Evolutionary conservation across 352 stramenopile species (phyloP).

Genomic region (Pythium brassicae): DNA sequence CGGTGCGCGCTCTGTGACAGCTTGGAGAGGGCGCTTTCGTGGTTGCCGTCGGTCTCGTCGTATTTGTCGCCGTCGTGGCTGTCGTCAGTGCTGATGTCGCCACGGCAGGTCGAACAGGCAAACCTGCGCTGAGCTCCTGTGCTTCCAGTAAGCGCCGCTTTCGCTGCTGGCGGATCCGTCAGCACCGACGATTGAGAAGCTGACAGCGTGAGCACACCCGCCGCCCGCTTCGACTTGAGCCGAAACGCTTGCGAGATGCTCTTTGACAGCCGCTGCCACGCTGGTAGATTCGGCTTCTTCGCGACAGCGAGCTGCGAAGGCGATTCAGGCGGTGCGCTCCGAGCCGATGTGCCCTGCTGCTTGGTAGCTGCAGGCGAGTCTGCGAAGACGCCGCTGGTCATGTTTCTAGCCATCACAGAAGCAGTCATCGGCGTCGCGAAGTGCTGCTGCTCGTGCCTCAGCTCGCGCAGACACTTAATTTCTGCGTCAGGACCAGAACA

Average conservation of each 20-base stretch:
- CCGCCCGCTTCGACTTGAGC: not conserved
- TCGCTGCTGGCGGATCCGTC: not conserved
- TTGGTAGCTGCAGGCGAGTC: not conserved
- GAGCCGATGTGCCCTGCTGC: not conserved
- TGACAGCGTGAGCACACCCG: not conserved
- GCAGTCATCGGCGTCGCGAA: too few relatives aligned
- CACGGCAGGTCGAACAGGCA: not conserved
- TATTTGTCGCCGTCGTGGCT: not conserved
- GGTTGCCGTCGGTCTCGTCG: not conserved
- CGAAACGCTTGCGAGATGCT: slow-evolving; percentile 9
- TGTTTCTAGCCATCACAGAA: too few relatives aligned
- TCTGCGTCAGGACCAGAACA: too few relatives aligned
- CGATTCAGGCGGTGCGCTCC: not conserved
- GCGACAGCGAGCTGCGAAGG: not conserved
- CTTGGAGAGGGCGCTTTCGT: not conserved
- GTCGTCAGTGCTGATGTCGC: not conserved
- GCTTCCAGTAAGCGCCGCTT: not conserved
- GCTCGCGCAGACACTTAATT: too few relatives aligned
- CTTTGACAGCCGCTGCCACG: slow-evolving; percentile 12
- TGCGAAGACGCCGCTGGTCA: too few relatives aligned
- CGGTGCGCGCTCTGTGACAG: not conserved
- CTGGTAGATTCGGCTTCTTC: not conserved
- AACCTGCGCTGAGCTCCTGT: not conserved
- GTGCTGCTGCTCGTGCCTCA: too few relatives aligned
- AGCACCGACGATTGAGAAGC: not conserved